phyloP scores from a whole-genome alignment of 2,329 filamentous ascomycete genomes.

The Talaromyces sp. region DNA sequence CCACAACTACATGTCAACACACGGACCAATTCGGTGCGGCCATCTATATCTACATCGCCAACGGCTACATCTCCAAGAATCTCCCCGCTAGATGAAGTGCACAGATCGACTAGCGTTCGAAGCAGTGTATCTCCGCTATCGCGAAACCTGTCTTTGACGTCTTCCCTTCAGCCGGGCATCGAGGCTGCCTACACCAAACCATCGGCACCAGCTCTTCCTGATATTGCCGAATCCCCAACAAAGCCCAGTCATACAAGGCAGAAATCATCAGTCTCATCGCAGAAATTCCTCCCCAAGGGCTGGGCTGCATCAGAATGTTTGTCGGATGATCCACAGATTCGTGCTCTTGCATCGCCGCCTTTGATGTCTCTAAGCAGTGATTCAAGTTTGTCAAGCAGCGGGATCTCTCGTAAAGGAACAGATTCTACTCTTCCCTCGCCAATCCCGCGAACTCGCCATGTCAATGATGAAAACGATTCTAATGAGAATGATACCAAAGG shows the following conservation, averaged over 20 bases:
- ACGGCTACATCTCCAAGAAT: slow-evolving; percentile 4
- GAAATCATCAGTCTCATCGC: slow-evolving; percentile 31
- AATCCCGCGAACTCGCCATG: background rate
- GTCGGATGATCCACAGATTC: slow-evolving; percentile 33
- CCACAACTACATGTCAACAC: slow-evolving; percentile 28
- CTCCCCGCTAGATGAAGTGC: slow-evolving; percentile 3
- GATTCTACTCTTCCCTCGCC: background rate
- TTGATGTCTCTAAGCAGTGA: background rate
- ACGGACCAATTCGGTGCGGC: slow-evolving; percentile 21
- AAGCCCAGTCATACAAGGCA: slow-evolving; percentile 21
- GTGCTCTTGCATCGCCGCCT: slow-evolving; percentile 21
- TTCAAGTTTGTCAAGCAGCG: background rate
- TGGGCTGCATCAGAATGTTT: slow-evolving; percentile 25
- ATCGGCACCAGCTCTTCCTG: slow-evolving; percentile 17
- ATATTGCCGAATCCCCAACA: slow-evolving; percentile 16
- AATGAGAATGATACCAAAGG: background rate
- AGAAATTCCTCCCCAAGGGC: slow-evolving; percentile 27
- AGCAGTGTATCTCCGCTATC: slow-evolving; percentile 21
- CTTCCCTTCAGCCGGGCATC: slow-evolving; percentile 16
- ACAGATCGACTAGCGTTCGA: slow-evolving; percentile 11
- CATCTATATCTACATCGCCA: slow-evolving; percentile 22
- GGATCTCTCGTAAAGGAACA: background rate
- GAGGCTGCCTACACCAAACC: slow-evolving; percentile 8
- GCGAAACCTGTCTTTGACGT: slow-evolving; percentile 25
- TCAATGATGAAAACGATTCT: background rate